phyloP scores from a whole-genome alignment of 441 rosid species.

The Aleurites moluccanus region DNA sequence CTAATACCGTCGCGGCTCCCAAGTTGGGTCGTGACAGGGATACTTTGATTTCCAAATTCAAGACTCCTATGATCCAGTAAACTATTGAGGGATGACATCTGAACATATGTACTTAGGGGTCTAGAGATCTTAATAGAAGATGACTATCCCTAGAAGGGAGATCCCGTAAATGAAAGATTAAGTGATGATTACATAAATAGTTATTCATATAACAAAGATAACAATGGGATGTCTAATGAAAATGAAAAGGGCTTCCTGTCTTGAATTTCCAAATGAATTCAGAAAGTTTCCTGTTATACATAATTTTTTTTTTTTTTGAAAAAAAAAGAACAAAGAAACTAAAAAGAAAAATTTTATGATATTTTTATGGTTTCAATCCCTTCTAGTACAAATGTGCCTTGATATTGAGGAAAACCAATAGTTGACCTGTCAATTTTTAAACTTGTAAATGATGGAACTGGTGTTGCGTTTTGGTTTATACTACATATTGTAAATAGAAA shows the following conservation, averaged over 20 bases:
- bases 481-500: constrained; percentile 2
- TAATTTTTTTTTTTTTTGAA: no score
- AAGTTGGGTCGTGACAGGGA: no score
- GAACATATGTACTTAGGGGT: not conserved
- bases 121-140: not conserved
- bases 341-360: not conserved
- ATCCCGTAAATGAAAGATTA: not conserved
- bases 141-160: not conserved
- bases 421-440: not conserved
- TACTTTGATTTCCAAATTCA: not conserved
- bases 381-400: not conserved
- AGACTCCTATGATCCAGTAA: not conserved
- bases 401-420: not conserved
- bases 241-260: not conserved
- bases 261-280: not conserved
- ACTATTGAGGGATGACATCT: not conserved
- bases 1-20: no score
- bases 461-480: not conserved
- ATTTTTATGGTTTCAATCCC: not conserved
- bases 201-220: not conserved
- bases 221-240: not conserved
- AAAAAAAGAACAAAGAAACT: not conserved
- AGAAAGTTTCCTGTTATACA: not conserved
- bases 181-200: not conserved
- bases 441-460: not conserved